Base-by-base conservation (phyloP, 805 yeast genomes). In the Schizosaccharomyces octosporus region DNA sequence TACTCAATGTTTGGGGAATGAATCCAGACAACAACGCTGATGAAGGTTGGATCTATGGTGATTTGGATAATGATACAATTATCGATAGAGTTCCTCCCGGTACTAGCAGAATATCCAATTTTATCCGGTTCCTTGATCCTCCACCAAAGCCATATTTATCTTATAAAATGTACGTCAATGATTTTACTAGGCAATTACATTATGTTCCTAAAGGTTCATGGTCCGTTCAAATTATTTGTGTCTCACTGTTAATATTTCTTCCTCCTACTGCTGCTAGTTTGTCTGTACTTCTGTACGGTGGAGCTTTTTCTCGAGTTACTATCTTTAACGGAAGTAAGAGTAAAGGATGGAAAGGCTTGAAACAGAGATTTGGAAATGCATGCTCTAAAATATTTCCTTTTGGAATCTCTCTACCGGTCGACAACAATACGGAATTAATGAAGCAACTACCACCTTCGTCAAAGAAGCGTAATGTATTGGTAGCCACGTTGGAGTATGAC, bases 1-100 rank as follows among this genome's bases (percentile, higher is more conserved):
- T 36, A n/a, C 42, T 57, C 4, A 57, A 57, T 21, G 55, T 59
- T 21, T 59, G 61, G 61, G 61, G 61, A 15, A 42, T 59, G 61
- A 59, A 59, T 42, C 61, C 61, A 19, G 61, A 59, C 36, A 43
- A 43, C 17, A 39, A 43, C 15, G 54, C 61, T 5, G 61, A 59
- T 29, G 55, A 59, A 42, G 54, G 54, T 7, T 41, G 39, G 48
- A 29, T 59, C 19, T 42, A 41, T 19, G 61, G 61, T 29, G 61
- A 59, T 27, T 7, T 59, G 19, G 61, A 59, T 59, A 59, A 43
- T 15, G 54, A 43, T 42, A 42, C 48, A n/a, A 42, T 59, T 27
- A 39, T 59, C 17, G 48, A 41, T 27, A 42, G 61, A 36, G 48
- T 59, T 21, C 48, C 61, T 21, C 61, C 61, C 15, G 61, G 51